Conservation (phyloP, 129 eudicot genomes). For the Kitagawia praeruptora region DNA sequence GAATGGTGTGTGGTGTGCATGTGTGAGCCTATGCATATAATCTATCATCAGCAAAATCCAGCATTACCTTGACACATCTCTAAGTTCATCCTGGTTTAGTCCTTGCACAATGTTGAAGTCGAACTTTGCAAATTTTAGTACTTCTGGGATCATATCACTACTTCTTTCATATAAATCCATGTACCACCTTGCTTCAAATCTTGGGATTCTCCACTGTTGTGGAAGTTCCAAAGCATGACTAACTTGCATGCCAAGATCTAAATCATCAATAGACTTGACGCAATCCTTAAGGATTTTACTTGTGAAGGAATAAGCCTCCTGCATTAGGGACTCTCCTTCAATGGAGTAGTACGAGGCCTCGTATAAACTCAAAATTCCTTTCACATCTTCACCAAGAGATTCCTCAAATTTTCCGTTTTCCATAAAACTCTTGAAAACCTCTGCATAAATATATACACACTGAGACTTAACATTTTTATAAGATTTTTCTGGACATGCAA, state of each 20-base stretch:
- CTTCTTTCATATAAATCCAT: conserved; percentile 21
- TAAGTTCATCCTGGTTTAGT: neutral
- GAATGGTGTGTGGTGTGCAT: too few relatives aligned
- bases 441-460: neutral
- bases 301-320: conserved; percentile 31
- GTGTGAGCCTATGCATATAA: too few relatives aligned
- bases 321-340: conserved; percentile 28
- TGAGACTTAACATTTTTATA: neutral
- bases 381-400: conserved; percentile 23
- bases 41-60: too few relatives aligned
- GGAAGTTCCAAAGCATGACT: conserved; percentile 26
- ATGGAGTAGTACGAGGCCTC: conserved; percentile 51
- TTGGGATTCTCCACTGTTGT: conserved; percentile 24
- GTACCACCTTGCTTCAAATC: conserved; percentile 30
- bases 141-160: neutral
- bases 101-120: neutral
- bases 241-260: neutral
- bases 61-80: conserved; percentile 22
- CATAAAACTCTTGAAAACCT: neutral
- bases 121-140: conserved; percentile 10
- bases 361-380: conserved; percentile 46
- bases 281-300: conserved; percentile 16
- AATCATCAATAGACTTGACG: neutral
- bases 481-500: too few relatives aligned
- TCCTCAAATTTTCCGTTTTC: neutral